Evolutionary conservation across 306 rosid genomes (phyloP).

Genomic region (Sechiopsis laciniata): DNA sequence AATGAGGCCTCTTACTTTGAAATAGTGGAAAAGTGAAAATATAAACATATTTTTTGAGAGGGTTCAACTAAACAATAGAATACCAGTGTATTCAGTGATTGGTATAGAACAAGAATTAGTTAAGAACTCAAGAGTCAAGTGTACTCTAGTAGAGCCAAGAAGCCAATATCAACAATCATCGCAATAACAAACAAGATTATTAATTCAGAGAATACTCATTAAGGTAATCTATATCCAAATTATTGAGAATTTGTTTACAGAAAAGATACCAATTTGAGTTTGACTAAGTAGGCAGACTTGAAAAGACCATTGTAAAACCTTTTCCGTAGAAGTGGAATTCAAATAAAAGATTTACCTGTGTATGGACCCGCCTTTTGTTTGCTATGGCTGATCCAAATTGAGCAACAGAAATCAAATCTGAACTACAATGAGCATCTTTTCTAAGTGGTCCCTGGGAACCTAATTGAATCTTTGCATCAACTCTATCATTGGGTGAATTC

Average conservation of each 20-base stretch:
- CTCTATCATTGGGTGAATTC: constrained; percentile 39
- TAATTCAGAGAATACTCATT: not conserved
- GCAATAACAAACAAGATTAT: not conserved
- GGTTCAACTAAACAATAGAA: not conserved
- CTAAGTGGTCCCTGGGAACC: constrained; percentile 39
- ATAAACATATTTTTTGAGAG: not conserved
- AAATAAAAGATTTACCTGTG: constrained; percentile 46
- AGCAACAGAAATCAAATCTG: constrained; percentile 49
- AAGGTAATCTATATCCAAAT: not conserved
- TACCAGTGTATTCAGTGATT: not conserved
- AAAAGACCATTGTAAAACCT: not conserved
- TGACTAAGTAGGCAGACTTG: not conserved
- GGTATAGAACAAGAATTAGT: not conserved
- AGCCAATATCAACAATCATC: not conserved
- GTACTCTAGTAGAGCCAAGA: not conserved
- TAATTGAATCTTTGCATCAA: constrained; percentile 40
- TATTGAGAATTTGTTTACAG: not conserved
- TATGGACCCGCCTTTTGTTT: constrained; percentile 63
- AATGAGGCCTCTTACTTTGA: constrained; percentile 4
- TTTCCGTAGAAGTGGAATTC: not conserved
- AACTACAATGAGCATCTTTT: constrained; percentile 47
- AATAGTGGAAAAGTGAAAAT: not conserved
- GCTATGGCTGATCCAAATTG: constrained; percentile 49
- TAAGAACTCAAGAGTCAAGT: not conserved
- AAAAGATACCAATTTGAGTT: not conserved